A percentile compares a stretch with the other conserved stretches of the same genome.
phyloP scores from a whole-genome alignment of 1,284 basidiomycete genomes.

The Leccinum pachyderme region DNA sequence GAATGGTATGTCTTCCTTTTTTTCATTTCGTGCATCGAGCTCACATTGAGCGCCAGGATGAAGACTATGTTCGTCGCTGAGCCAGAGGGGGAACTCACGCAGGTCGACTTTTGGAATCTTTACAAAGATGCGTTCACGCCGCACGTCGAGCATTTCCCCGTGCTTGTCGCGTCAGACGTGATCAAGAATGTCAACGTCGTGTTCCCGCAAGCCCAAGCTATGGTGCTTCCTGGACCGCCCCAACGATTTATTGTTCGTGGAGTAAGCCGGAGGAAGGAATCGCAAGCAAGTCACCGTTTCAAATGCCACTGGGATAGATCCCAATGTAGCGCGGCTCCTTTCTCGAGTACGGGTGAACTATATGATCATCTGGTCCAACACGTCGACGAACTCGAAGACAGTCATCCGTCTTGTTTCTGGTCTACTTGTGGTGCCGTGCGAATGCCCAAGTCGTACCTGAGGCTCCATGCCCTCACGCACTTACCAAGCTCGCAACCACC shows the following conservation, averaged over 20 bases:
- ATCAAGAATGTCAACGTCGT: slow-evolving; percentile 82
- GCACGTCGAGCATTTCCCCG: slow-evolving; percentile 50
- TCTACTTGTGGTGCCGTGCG: slow-evolving; percentile 52
- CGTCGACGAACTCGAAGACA: slow-evolving; percentile 42
- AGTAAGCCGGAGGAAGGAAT: slow-evolving; percentile 64
- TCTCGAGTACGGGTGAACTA: slow-evolving; percentile 54
- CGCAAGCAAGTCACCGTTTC: slow-evolving; percentile 52
- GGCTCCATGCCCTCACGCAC: slow-evolving; percentile 71
- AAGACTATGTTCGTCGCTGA: slow-evolving; percentile 71
- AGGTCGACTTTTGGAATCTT: slow-evolving; percentile 87
- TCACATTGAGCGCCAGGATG: slow-evolving; percentile 59
- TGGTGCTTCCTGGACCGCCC: slow-evolving; percentile 70
- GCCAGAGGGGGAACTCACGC: slow-evolving; percentile 74
- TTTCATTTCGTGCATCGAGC: neutral
- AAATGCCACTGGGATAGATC: slow-evolving; percentile 68
- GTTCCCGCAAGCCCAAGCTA: slow-evolving; percentile 78
- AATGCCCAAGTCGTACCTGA: slow-evolving; percentile 49
- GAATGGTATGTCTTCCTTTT: slow-evolving; percentile 56
- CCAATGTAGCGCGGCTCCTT: slow-evolving; percentile 49
- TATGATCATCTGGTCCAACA: slow-evolving; percentile 68
- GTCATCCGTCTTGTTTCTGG: slow-evolving; percentile 62
- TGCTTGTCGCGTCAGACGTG: slow-evolving; percentile 80
- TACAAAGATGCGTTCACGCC: slow-evolving; percentile 74
- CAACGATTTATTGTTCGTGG: slow-evolving; percentile 81
- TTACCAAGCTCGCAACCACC: slow-evolving; percentile 54